phyloP scores from a whole-genome alignment of 73 alveolate genomes.

The Paramecium bursaria region DNA sequence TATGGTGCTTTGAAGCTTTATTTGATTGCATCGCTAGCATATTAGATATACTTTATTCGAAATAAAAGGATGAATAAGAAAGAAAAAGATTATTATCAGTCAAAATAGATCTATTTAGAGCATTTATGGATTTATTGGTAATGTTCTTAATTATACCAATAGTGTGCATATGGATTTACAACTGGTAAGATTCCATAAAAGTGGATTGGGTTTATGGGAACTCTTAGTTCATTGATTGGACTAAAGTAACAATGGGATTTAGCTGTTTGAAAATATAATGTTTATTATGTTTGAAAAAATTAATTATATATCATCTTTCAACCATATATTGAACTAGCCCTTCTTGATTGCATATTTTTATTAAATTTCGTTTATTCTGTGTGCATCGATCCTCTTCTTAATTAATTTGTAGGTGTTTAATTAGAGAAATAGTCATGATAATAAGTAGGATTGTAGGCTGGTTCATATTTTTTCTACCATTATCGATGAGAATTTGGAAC shows the following conservation, averaged over 20 bases:
- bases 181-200: constrained; percentile 34
- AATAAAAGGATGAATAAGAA: constrained; percentile 24
- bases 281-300: too few species aligned
- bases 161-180: constrained; percentile 61
- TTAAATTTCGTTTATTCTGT: too few species aligned
- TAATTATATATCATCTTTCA: too few species aligned
- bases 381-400: too few species aligned
- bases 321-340: too few species aligned
- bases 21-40: constrained; percentile 40
- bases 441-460: too few species aligned
- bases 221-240: constrained; percentile 36
- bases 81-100: neutral
- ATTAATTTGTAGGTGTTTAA: too few species aligned
- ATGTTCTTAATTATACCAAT: neutral
- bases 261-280: neutral
- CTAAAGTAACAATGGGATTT: constrained; percentile 36
- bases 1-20: constrained; percentile 58
- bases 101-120: constrained; percentile 34
- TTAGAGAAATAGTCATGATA: too few species aligned
- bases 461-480: too few species aligned
- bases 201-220: constrained; percentile 46
- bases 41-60: constrained; percentile 12
- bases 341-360: too few species aligned
- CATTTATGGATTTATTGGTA: constrained; percentile 54
- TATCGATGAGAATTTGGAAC: too few species aligned